Percentiles rank a stretch among this genome's conserved stretches.
phyloP scores from a whole-genome alignment of 2,329 filamentous ascomycete species.

The Botrytis elliptica region DNA sequence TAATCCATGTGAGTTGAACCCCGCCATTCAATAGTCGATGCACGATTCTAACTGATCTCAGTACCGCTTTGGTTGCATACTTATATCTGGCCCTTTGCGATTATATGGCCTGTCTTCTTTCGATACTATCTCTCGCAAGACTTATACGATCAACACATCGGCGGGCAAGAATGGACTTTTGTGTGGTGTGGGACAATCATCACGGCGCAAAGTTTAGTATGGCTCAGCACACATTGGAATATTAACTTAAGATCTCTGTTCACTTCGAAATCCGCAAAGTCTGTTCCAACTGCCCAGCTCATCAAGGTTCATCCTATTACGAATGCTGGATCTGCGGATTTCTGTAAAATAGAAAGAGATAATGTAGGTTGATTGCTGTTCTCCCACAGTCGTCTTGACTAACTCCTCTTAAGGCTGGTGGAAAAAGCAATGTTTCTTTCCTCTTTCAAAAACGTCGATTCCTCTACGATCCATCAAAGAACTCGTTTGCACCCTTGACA shows the following conservation, averaged over 20 bases:
- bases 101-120: constrained; percentile 90
- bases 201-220: constrained; percentile 82
- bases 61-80: constrained; percentile 75
- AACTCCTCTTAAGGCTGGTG: constrained; percentile 55
- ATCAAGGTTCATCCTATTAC: constrained; percentile 91
- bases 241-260: constrained; percentile 81
- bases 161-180: constrained; percentile 96
- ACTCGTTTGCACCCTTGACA: constrained; percentile 75
- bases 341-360: constrained; percentile 78
- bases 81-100: constrained; percentile 90
- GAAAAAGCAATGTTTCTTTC: constrained; percentile 79
- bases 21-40: not conserved
- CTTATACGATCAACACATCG: constrained; percentile 86
- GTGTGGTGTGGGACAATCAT: constrained; percentile 88
- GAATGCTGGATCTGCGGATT: constrained; percentile 87
- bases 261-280: constrained; percentile 69
- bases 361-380: constrained; percentile 47
- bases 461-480: constrained; percentile 70
- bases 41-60: constrained; percentile 27
- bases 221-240: constrained; percentile 98
- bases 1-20: constrained; percentile 57
- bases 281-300: constrained; percentile 70
- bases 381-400: constrained; percentile 24
- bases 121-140: constrained; percentile 80
- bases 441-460: constrained; percentile 98